Evolutionary conservation across 164 flowering plant genomes (phyloP), one percentile per base, ranked within the genome.

Genomic region (Taxillus chinensis): DNA sequence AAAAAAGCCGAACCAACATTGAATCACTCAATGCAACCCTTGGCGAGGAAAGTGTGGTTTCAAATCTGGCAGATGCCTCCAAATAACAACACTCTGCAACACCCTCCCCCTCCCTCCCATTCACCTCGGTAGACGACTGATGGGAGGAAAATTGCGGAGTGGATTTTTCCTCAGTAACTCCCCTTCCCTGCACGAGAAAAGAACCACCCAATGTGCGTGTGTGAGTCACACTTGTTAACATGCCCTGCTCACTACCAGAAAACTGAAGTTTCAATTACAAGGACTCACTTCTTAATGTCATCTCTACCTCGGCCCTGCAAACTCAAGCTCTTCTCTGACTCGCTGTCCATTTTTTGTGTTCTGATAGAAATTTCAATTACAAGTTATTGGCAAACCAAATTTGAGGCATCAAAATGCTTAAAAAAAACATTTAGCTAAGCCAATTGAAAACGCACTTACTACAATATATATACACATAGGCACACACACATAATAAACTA

Each of bases 111-210:
- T 5, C n/a, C 49, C 8, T 52, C 7, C 51, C 3, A 56, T 51
- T 82, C 74, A 91, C 78, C 96, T 71, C 8, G 92, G 98, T 67
- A 91, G 80, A 75, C 87, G 80, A 75, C 87, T 79, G 74, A 67
- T 77, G 38, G 71, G 55, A 61, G 95, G 96, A 68, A 92, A 92
- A 69, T 92, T 77, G 62, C 92, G 87, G 58, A 92, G 69, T 4
- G 96, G 98, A 55, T 86, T 82, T 77, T 86, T 80, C 62, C 86
- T 86, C 71, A 92, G 62, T 17, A 92, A 66, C 72, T 87, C 92
- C 7, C 86, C 77, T 68, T 92, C 92, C 75, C 98, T 92, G 85
- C 73, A 59, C 27, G 68, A 43, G 7, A 8, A n/a, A 60, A 17
- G 17, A 61, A 8, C 11, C 27, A 27, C 27, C 27, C 27, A 27